Base-by-base conservation (phyloP, 2,329 filamentous ascomycete genomes). In the Dendryphion nanum region DNA sequence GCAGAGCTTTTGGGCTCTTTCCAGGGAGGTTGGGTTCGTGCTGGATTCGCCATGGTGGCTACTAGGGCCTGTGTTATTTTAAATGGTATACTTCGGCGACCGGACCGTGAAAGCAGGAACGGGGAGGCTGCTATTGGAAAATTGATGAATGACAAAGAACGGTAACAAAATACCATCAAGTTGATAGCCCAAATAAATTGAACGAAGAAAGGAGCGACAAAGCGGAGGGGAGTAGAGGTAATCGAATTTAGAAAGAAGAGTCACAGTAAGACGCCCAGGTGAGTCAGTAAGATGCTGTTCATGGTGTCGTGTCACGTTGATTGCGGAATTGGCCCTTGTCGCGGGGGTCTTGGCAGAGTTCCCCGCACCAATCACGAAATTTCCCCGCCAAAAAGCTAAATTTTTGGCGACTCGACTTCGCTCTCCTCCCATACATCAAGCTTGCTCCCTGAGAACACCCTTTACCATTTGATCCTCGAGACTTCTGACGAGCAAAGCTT, bases 11-110 rank as follows among this genome's bases (percentile, higher is more conserved):
- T 48, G 35, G 63, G 63, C 52, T 61, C 48, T 40, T 59, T 57
- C 69, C 53, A 71, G 42, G 59, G 59, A 42, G 65, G 66, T 46
- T 68, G 65, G 10, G 54, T 60, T 40, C 63, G 62, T 18, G 55
- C 54, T 40, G 56, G 42, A 18, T 62, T 59, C 37, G 63, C 57
- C 56, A 67, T 62, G 18, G 46, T 55, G 43, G 50, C 50, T 38
- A 40, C 41, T 6, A 44, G 37, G 3, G 46, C 30, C 24, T 38
- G 42, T 32, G 37, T 37, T 30, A 38, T 42, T 51, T 33, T 37
- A 48, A 37, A 44, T 44, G 24, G 29, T 48, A 38, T 30, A 38
- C 16, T 12, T 33, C 8, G 29, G 7, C 8, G 8, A 7, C 15
- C 7, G 16, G 10, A 30, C 38, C 45, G 49, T 19, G 41, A 47